Base-by-base conservation (phyloP, 306 rosid genomes). In the Arachis stenosperma region DNA sequence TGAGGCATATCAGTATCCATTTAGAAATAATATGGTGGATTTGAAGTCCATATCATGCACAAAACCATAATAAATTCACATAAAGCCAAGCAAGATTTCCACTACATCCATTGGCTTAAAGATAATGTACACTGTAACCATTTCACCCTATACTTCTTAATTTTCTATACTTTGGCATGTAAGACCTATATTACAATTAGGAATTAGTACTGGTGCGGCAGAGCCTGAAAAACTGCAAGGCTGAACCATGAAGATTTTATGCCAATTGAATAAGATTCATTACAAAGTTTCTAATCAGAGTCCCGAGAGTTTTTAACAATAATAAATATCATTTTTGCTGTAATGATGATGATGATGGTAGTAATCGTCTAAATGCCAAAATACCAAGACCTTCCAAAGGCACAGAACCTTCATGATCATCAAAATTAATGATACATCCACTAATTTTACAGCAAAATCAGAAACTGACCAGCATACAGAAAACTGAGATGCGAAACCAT, bases 401-500 rank as follows among this genome's bases (percentile, higher is more conserved):
- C 46, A 66, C 59, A 70, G 58, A 70, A 50, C 41, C 76, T 44
- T 63, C 8, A 13, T 50, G 22, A 58, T 9, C 69, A 8, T 29
- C 65, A 73, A 73, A 69, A 39, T 62, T 62, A 8, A 39, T 33
- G 22, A 55, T 33, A 9, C 62, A 39, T 74, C 13, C 29, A 46
- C 39, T 56, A 71, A 60, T 67, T 51, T 50, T 22, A 74, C 9
- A 27, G 50, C 47, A 74, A 66, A 75, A 27, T 36, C 61, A 44
- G 57, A 40, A 58, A 73, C 69, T 33, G 69, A 66, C 59, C 51
- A 22, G 51, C 37, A 77, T 33, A 42, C 29, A 15, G 56, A 71
- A 64, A 73, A 70, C 77, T 75, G 36, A 22, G 36, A 63, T 41
- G 13, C 69, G 54, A 67, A 80, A 61, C 30, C 63, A 79, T 89